phyloP scores from a whole-genome alignment of 2,329 filamentous ascomycete genomes.

The Periconia macrospinosa region DNA sequence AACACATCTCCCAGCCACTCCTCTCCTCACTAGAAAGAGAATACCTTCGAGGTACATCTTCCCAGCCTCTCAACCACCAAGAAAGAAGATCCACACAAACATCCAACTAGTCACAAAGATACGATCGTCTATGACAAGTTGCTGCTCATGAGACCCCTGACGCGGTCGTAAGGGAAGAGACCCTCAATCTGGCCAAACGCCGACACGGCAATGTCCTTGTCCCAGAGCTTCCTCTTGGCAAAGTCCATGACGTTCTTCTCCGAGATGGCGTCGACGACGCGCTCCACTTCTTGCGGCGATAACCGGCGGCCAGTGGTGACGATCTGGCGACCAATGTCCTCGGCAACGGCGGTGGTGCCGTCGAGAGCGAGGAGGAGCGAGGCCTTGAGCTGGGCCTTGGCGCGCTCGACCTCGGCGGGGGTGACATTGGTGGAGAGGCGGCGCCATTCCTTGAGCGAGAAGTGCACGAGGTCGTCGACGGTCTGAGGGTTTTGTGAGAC shows the following conservation, averaged over 20 bases:
- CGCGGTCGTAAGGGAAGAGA: slow-evolving; percentile 72
- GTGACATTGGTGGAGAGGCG: slow-evolving; percentile 87
- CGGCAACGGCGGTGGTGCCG: slow-evolving; percentile 93
- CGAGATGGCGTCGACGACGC: slow-evolving; percentile 82
- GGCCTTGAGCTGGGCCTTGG: slow-evolving; percentile 98
- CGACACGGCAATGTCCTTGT: slow-evolving; percentile 91
- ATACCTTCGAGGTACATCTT: too few species aligned
- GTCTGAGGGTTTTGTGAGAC: slow-evolving; percentile 85
- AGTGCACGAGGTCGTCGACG: slow-evolving; percentile 96
- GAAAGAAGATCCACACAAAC: neutral
- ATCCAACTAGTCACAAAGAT: neutral
- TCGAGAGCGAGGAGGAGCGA: slow-evolving; percentile 96
- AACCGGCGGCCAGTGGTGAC: slow-evolving; percentile 94
- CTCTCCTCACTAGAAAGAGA: too few species aligned
- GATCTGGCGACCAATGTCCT: slow-evolving; percentile 98
- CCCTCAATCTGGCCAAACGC: slow-evolving; percentile 93
- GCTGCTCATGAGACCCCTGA: slow-evolving; percentile 84
- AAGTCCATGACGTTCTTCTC: slow-evolving; percentile 98
- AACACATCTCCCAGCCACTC: neutral
- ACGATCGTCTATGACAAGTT: slow-evolving; percentile 53
- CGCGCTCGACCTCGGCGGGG: slow-evolving; percentile 91
- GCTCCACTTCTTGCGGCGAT: slow-evolving; percentile 91
- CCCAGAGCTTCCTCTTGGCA: slow-evolving; percentile 93
- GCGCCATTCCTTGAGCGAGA: slow-evolving; percentile 97
- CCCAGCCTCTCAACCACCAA: too few species aligned